These are phyloP conservation scores for Rhynchosporium agropyri DNA, from an alignment of 2,329 filamentous ascomycete genomes.

Conservation along the genomic window DNA sequence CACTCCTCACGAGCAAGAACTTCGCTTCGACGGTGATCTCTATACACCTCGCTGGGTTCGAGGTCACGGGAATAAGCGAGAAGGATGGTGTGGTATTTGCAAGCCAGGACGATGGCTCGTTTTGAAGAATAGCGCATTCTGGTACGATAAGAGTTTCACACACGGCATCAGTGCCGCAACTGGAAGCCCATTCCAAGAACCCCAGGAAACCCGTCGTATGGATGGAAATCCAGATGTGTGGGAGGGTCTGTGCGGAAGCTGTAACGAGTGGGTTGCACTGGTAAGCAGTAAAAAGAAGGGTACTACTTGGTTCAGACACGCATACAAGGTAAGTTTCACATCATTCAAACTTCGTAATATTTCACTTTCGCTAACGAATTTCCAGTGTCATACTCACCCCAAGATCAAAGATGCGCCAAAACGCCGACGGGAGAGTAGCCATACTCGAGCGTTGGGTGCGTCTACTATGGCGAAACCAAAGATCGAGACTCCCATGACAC, in stretches of 20 bases:
- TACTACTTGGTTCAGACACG: slow-evolving; percentile 89
- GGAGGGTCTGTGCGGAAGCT: slow-evolving; percentile 78
- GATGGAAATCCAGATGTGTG: slow-evolving; percentile 81
- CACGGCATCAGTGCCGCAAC: slow-evolving; percentile 85
- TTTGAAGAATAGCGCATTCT: slow-evolving; percentile 87
- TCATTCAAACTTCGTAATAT: background rate
- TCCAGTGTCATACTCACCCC: slow-evolving; percentile 67
- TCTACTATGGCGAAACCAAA: slow-evolving; percentile 52
- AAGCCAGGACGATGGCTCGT: slow-evolving; percentile 85
- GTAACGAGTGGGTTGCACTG: slow-evolving; percentile 78
- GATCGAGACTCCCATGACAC: slow-evolving; percentile 50
- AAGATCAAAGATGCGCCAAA: slow-evolving; percentile 74
- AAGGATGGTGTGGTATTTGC: slow-evolving; percentile 89
- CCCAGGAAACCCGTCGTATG: slow-evolving; percentile 73
- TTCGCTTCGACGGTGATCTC: slow-evolving; percentile 78
- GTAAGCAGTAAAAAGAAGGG: slow-evolving; percentile 89
- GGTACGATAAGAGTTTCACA: slow-evolving; percentile 91
- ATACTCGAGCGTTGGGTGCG: slow-evolving; percentile 44
- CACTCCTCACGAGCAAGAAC: slow-evolving; percentile 75
- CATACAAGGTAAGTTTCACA: slow-evolving; percentile 69
- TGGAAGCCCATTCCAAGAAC: slow-evolving; percentile 76
- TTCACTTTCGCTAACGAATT: slow-evolving; percentile 18
- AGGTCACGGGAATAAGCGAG: slow-evolving; percentile 83
- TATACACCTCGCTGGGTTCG: slow-evolving; percentile 85
- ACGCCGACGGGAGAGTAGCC: slow-evolving; percentile 64